These are phyloP conservation scores for Ceratocystis alfenasii DNA, from an alignment of 2,329 filamentous ascomycete species.

Conservation along the genomic window DNA sequence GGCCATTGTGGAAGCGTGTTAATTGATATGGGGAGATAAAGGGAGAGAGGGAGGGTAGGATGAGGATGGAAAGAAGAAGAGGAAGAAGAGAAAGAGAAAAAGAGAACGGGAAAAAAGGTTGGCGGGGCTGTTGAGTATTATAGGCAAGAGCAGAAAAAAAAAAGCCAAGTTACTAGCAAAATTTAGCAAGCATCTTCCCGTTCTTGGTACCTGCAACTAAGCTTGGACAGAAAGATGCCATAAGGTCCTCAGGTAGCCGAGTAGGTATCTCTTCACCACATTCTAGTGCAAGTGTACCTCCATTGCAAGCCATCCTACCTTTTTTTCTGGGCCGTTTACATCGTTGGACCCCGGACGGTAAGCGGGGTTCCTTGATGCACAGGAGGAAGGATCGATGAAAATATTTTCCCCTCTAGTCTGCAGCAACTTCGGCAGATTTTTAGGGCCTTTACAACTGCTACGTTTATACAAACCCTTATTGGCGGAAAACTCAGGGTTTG, in stretches of 20 bases:
- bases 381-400: slow-evolving; percentile 7
- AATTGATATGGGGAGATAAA: slow-evolving; percentile 22
- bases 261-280: slow-evolving; percentile 4
- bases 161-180: background rate
- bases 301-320: background rate
- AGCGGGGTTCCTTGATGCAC: slow-evolving; percentile 10
- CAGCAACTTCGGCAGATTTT: background rate
- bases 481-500: background rate
- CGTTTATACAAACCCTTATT: background rate
- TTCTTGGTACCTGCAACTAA: slow-evolving; percentile 6
- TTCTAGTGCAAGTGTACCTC: slow-evolving; percentile 2
- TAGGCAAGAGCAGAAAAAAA: slow-evolving; percentile 12
- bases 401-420: background rate
- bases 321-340: slow-evolving; percentile 9
- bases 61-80: slow-evolving; percentile 21
- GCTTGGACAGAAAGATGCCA: background rate
- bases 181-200: slow-evolving; percentile 8
- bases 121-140: slow-evolving; percentile 14
- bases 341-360: slow-evolving; percentile 10
- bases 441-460: background rate
- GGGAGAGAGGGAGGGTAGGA: slow-evolving; percentile 22
- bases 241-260: too few species aligned
- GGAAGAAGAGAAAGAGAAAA: slow-evolving; percentile 16
- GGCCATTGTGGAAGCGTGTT: slow-evolving; percentile 40
- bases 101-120: background rate